Conservation (phyloP, 2,329 filamentous ascomycete genomes). For the Sporothrix brunneoviolacea region DNA sequence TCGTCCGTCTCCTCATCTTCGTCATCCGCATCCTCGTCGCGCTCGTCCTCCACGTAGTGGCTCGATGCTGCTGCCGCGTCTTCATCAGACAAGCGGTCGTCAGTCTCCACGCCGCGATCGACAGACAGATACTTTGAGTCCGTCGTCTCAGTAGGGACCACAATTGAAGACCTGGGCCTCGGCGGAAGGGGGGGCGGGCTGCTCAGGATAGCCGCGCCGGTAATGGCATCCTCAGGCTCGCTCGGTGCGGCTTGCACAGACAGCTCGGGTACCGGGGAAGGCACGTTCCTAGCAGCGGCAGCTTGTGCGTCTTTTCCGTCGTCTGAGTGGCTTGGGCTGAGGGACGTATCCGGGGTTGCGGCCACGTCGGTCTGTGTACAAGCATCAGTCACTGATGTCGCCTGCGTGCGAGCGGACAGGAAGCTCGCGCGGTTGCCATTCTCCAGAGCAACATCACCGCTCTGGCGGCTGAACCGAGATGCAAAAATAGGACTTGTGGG, state of each 20-base stretch:
- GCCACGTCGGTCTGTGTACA: slow-evolving; percentile 55
- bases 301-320: slow-evolving; percentile 35
- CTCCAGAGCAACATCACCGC: slow-evolving; percentile 54
- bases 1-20: slow-evolving; percentile 43
- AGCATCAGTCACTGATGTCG: slow-evolving; percentile 64
- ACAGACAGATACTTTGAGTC: neutral
- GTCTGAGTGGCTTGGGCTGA: slow-evolving; percentile 44
- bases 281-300: neutral
- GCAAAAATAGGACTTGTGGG: slow-evolving; percentile 66
- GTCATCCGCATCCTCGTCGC: slow-evolving; percentile 31
- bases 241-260: neutral
- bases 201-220: neutral
- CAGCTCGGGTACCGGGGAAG: slow-evolving; percentile 1
- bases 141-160: neutral
- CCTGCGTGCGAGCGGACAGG: slow-evolving; percentile 63
- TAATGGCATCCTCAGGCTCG: neutral
- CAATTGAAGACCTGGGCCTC: neutral
- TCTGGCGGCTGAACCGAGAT: slow-evolving; percentile 52
- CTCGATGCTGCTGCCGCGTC: slow-evolving; percentile 20
- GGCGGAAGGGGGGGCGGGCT: neutral
- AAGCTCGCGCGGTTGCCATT: slow-evolving; percentile 67
- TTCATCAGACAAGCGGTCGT: slow-evolving; percentile 20
- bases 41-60: slow-evolving; percentile 22
- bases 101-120: slow-evolving; percentile 12
- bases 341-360: slow-evolving; percentile 48